Evolutionary conservation across 1,284 basidiomycete species (phyloP), one percentile per base, ranked within the genome.

Genomic region (Ceratobasidium sp.): DNA sequence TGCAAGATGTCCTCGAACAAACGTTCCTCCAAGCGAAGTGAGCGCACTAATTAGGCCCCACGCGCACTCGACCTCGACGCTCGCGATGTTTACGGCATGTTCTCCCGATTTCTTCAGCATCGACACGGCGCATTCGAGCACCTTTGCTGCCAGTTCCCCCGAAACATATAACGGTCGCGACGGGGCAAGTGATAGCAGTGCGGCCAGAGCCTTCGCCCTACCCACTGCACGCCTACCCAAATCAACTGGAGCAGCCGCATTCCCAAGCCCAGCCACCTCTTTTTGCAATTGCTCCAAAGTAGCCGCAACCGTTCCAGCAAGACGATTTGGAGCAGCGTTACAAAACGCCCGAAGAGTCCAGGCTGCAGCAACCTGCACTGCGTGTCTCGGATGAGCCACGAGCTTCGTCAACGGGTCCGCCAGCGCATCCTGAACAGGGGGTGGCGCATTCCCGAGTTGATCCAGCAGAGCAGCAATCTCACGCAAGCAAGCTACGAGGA

Each of bases 11-110:
- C 95, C 91, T 46, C 95, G 92, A 68, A 98, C 95, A 82, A 99
- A 98, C 82, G 96, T 94, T 6, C 95, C 96, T 0, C 97, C 97
- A 3, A 99, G 92, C 3, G 94, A 90, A 94, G 98, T 97, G 68
- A 99, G 87, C 0, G 96, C 92, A 0, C 94, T 93, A 77, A 99
- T 94, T 53, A 96, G 87, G 18, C 93, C 96, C 98, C 98, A 99
- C 0, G 97, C 96, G 1, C 97, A 93, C 83, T 97, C 96, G 12
- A 99, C 93, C 84, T 98, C 97, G 61, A 96, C 89, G 9, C 90
- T 90, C 0, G 96, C 96, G 46, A 95, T 86, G 70, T 90, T 89
- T 66, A 99, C 88, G 77, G 97, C 94, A 83, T 98, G 97, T 78
- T 98, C 96, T 15, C 95, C 95, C 0, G 95, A 93, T 55, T 93